Conservation (phyloP, 129 eudicot genomes). For the Kitagawia praeruptora region DNA sequence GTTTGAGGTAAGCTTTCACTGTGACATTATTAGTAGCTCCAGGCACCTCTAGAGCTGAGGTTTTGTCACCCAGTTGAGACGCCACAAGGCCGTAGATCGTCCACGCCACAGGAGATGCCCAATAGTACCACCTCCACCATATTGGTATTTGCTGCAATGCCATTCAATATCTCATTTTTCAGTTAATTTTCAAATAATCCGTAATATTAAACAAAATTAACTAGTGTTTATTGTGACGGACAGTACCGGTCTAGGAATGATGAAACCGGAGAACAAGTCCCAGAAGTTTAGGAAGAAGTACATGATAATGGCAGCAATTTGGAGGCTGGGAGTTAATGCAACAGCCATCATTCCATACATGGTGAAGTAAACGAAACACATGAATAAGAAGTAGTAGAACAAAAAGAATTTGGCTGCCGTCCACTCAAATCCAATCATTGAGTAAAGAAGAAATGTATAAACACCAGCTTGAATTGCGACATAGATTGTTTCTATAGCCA, state of each 20-base stretch:
- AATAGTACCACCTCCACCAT: slow-evolving; percentile 97
- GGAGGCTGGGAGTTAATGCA: slow-evolving; percentile 72
- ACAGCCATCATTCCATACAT: slow-evolving; percentile 90
- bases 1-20: slow-evolving; percentile 25
- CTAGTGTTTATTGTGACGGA: background rate
- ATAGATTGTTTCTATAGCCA: slow-evolving; percentile 60
- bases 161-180: background rate
- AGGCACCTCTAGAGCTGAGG: slow-evolving; percentile 22
- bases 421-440: slow-evolving; percentile 85
- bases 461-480: slow-evolving; percentile 48
- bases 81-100: slow-evolving; percentile 73
- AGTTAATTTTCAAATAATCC: background rate
- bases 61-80: slow-evolving; percentile 54
- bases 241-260: slow-evolving; percentile 59
- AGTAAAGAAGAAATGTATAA: slow-evolving; percentile 54
- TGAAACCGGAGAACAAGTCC: slow-evolving; percentile 83
- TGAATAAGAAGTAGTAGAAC: slow-evolving; percentile 72
- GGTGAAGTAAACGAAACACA: slow-evolving; percentile 79
- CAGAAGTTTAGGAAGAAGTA: slow-evolving; percentile 79
- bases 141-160: slow-evolving; percentile 45
- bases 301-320: slow-evolving; percentile 75
- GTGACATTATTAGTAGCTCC: slow-evolving; percentile 22
- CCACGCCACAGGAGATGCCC: slow-evolving; percentile 94
- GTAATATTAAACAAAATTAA: too few relatives aligned
- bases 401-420: slow-evolving; percentile 50